phyloP scores from a whole-genome alignment of 495 filamentous ascomycete genomes.

The Corynascus novoguineensis region DNA sequence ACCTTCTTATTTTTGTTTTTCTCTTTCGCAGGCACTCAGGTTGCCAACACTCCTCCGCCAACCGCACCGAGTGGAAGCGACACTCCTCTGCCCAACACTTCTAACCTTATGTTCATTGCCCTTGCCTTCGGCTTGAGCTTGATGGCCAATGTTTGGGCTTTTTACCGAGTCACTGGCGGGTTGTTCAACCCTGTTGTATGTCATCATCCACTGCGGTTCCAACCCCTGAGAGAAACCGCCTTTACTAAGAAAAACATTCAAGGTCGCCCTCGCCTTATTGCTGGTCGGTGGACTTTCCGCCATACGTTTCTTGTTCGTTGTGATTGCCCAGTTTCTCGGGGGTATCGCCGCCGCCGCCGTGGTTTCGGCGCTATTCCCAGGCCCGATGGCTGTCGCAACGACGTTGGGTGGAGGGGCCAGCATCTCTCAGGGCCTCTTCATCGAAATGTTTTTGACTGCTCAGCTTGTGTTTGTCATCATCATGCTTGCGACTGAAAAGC shows the following conservation, averaged over 20 bases:
- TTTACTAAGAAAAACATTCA: slow-evolving; percentile 27
- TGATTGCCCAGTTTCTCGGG: slow-evolving; percentile 52
- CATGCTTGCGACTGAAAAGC: slow-evolving; percentile 79
- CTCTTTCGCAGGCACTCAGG: slow-evolving; percentile 71
- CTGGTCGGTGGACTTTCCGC: slow-evolving; percentile 51
- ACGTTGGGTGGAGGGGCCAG: slow-evolving; percentile 52
- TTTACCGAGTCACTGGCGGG: slow-evolving; percentile 74
- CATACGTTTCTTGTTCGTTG: slow-evolving; percentile 46
- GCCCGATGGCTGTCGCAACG: slow-evolving; percentile 55
- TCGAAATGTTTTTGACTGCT: slow-evolving; percentile 76
- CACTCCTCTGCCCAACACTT: slow-evolving; percentile 29
- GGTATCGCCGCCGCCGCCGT: slow-evolving; percentile 55
- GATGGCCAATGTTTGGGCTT: slow-evolving; percentile 78
- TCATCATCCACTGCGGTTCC: slow-evolving; percentile 36
- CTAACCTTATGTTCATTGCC: slow-evolving; percentile 61
- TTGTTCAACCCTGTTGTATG: slow-evolving; percentile 71
- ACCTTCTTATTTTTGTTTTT: slow-evolving; percentile 83
- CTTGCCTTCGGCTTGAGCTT: slow-evolving; percentile 70
- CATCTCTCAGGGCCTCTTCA: slow-evolving; percentile 61
- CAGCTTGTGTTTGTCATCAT: slow-evolving; percentile 74
- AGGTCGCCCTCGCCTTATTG: slow-evolving; percentile 51
- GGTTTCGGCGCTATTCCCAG: slow-evolving; percentile 58
- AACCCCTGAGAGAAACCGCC: no score
- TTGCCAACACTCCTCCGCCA: slow-evolving; percentile 50
- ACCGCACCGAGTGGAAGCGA: slow-evolving; percentile 24